A percentile compares a stretch with the other conserved stretches of the same genome.
Conservation (phyloP, 306 rosid species). For the Sphenostylis stenocarpa region DNA sequence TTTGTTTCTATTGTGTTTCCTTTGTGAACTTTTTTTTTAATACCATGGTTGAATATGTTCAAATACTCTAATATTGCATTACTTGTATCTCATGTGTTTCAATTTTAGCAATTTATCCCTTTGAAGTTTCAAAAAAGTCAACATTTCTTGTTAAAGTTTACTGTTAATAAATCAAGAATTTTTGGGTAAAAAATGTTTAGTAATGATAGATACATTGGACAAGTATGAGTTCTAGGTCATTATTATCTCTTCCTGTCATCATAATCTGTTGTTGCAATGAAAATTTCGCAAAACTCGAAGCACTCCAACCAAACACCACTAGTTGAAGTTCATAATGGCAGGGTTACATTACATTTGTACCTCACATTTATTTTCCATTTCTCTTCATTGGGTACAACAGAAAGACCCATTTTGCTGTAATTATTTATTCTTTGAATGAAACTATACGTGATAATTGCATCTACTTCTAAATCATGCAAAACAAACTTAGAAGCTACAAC, state of each 20-base stretch:
- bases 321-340: background rate
- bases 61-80: background rate
- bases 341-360: background rate
- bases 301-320: conserved; percentile 52
- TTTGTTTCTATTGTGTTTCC: background rate
- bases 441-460: conserved; percentile 39
- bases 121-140: too few relatives aligned
- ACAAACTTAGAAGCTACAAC: conserved; percentile 85
- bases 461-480: conserved; percentile 66
- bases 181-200: background rate
- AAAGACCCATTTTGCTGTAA: conserved; percentile 3
- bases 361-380: conserved; percentile 1
- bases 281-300: background rate
- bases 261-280: conserved; percentile 3
- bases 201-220: background rate
- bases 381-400: background rate
- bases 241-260: conserved; percentile 4
- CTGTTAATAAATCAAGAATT: background rate
- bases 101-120: too few relatives aligned
- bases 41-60: background rate
- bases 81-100: too few relatives aligned
- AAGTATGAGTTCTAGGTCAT: conserved; percentile 11
- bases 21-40: background rate
- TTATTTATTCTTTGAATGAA: conserved; percentile 44
- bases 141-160: background rate